These are phyloP conservation scores for Ceratocystis huliohia DNA, from an alignment of 2,329 filamentous ascomycete species.

Conservation along the genomic window DNA sequence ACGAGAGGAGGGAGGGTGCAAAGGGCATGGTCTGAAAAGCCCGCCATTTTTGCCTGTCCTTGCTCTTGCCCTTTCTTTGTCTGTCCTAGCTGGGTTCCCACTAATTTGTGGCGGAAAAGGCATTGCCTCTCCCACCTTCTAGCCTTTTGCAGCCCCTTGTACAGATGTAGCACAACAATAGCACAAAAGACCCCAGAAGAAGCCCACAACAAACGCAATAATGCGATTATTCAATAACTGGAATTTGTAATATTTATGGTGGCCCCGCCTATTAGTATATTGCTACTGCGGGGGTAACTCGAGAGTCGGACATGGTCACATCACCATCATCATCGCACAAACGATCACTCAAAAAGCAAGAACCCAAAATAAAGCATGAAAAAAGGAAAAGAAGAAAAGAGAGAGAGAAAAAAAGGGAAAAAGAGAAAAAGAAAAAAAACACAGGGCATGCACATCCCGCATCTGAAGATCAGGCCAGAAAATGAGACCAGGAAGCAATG, in stretches of 20 bases:
- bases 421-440: not conserved
- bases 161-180: not conserved
- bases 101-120: not conserved
- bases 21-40: not conserved
- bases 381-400: not conserved
- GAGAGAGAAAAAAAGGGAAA: not conserved
- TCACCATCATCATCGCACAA: not conserved
- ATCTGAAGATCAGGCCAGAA: conserved; percentile 1
- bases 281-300: not conserved
- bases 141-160: not conserved
- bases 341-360: not conserved
- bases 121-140: not conserved
- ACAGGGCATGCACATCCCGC: not conserved
- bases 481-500: not conserved
- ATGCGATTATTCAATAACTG: not conserved
- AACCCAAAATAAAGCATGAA: not conserved
- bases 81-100: not conserved
- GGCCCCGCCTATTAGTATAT: not conserved
- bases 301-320: not conserved
- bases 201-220: not conserved
- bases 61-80: not conserved
- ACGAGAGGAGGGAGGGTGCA: not conserved
- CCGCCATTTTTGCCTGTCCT: not conserved
- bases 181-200: not conserved
- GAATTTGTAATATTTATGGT: not conserved